Percentiles rank a stretch among this genome's conserved stretches.
Evolutionary conservation across 148 eudicot genomes (phyloP).

Genomic region (Chenopodium berlandieri): DNA sequence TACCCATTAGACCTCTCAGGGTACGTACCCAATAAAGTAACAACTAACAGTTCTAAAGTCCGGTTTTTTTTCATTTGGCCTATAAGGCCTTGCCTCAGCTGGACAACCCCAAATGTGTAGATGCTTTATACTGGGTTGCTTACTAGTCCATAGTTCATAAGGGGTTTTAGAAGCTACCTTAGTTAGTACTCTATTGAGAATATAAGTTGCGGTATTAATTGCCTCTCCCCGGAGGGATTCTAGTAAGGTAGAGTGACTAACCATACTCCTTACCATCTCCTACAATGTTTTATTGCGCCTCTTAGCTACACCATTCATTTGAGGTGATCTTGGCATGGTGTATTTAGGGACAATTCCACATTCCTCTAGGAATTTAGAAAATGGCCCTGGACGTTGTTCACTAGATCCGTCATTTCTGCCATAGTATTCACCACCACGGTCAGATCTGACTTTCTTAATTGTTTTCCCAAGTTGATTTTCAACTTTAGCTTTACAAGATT

Average conservation of each 20-base stretch:
- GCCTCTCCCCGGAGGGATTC: constrained; percentile 4
- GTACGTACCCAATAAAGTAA: background rate
- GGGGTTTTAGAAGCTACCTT: background rate
- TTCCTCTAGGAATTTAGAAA: background rate
- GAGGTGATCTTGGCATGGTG: background rate
- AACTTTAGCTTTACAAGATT: background rate
- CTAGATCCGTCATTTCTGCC: background rate
- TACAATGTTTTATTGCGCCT: background rate
- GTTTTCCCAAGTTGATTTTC: background rate
- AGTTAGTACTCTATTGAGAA: background rate
- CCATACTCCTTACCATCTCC: constrained; percentile 15
- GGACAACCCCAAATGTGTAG: background rate
- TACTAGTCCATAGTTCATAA: too few species aligned
- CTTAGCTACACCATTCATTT: constrained; percentile 13
- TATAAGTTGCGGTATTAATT: background rate
- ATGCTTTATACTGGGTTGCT: background rate
- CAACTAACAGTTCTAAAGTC: background rate
- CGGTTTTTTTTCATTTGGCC: background rate
- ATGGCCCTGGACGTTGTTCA: background rate
- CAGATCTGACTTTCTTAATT: background rate
- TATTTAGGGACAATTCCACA: background rate
- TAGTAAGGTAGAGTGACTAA: constrained; percentile 3
- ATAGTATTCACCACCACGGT: background rate
- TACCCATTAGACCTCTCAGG: background rate
- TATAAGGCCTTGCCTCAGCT: background rate